Evolutionary conservation across 306 rosid species (phyloP).

Genomic region (Trifolium repens): DNA sequence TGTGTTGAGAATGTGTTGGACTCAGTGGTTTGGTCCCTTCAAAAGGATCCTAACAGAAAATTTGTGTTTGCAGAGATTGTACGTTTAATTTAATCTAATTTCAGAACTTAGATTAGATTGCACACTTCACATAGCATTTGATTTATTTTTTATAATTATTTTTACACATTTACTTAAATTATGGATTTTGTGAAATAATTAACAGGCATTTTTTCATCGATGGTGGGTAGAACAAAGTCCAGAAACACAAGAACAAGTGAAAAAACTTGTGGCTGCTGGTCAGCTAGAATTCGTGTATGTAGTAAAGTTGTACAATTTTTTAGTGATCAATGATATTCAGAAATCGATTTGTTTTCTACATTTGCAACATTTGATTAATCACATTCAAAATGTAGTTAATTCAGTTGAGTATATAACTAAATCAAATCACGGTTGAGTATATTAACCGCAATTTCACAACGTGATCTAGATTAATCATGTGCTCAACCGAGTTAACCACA

Average conservation of each 20-base stretch:
- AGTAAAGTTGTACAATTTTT: not conserved
- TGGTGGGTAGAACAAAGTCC: conserved; percentile 84
- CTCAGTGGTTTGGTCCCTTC: conserved; percentile 75
- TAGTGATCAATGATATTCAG: no score
- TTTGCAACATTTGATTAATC: not conserved
- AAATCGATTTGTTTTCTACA: not conserved
- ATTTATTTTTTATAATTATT: not conserved
- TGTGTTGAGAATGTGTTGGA: conserved; percentile 84
- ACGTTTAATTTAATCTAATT: conserved; percentile 37
- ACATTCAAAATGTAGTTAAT: no score
- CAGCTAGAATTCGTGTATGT: conserved; percentile 77
- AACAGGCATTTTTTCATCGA: conserved; percentile 76
- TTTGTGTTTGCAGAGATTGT: conserved; percentile 89
- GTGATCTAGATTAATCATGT: not conserved
- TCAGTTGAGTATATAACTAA: not conserved
- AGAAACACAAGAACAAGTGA: conserved; percentile 61
- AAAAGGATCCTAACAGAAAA: conserved; percentile 76
- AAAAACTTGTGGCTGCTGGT: conserved; percentile 64
- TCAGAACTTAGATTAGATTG: not conserved
- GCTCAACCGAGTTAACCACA: not conserved
- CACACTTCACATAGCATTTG: not conserved
- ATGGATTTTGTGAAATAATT: not conserved
- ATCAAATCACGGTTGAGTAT: no score
- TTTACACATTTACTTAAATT: not conserved
- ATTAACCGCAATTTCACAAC: not conserved